Conservation (phyloP, 1,284 basidiomycete genomes). For the Xerocomus cyaneibrunnescens region DNA sequence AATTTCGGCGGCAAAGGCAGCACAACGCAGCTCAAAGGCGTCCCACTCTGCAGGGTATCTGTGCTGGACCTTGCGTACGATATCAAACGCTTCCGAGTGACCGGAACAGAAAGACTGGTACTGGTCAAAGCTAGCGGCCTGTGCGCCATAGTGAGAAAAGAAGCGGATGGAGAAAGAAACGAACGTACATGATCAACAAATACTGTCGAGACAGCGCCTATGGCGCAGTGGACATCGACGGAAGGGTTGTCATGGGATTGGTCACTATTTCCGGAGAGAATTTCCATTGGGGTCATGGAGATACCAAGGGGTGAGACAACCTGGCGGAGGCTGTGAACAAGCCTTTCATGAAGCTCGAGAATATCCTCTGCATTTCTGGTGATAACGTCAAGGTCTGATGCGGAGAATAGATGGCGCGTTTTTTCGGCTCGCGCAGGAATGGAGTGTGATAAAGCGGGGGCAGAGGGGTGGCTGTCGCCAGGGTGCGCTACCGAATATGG, state of each 20-base stretch:
- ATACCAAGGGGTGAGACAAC: conserved; percentile 56
- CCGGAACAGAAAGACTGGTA: conserved; percentile 86
- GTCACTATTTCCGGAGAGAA: conserved; percentile 14
- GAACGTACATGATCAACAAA: conserved; percentile 67
- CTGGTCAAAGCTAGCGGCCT: conserved; percentile 72
- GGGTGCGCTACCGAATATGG: background rate
- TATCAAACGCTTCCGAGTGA: conserved; percentile 75
- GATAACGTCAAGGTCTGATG: conserved; percentile 55
- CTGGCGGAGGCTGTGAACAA: conserved; percentile 61
- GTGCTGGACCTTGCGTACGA: conserved; percentile 64
- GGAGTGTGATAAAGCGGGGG: background rate
- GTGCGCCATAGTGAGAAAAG: conserved; percentile 14
- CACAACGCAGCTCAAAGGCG: conserved; percentile 76
- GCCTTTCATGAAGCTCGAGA: conserved; percentile 71
- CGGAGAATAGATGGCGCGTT: conserved; percentile 50
- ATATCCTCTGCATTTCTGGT: conserved; percentile 74
- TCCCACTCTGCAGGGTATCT: conserved; percentile 73
- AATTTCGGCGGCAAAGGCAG: conserved; percentile 47
- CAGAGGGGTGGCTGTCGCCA: conserved; percentile 11
- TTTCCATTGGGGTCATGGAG: conserved; percentile 31
- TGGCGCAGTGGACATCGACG: conserved; percentile 40
- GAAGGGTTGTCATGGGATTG: conserved; percentile 2
- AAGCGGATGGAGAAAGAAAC: background rate
- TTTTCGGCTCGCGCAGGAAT: conserved; percentile 38
- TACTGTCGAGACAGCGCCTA: conserved; percentile 57